Evolutionary conservation across 495 filamentous ascomycete genomes (phyloP).

Genomic region (Penicillium fimorum): DNA sequence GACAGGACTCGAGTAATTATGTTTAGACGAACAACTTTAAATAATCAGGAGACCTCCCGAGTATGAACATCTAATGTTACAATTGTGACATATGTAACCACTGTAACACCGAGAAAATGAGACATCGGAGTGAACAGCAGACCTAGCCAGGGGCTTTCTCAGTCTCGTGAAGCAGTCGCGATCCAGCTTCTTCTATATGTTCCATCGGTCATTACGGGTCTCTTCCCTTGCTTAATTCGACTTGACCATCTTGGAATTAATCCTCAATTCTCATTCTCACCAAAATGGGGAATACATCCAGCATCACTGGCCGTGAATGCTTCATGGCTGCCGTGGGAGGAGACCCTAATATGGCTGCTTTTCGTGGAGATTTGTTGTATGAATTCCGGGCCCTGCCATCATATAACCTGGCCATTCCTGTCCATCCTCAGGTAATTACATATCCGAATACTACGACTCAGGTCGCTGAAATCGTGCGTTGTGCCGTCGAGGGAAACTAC

Average conservation of each 20-base stretch:
- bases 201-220: background rate
- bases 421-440: constrained; percentile 60
- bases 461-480: constrained; percentile 57
- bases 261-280: background rate
- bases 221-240: background rate
- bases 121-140: background rate
- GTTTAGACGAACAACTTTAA: background rate
- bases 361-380: constrained; percentile 22
- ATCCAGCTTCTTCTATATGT: background rate
- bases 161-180: background rate
- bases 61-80: background rate
- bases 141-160: background rate
- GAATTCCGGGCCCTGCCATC: constrained; percentile 18
- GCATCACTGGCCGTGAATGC: constrained; percentile 14
- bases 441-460: constrained; percentile 56
- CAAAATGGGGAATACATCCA: constrained; percentile 16
- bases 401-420: constrained; percentile 64
- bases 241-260: background rate
- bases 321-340: constrained; percentile 25
- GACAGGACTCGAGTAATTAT: background rate
- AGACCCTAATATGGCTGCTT: constrained; percentile 20
- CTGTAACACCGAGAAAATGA: background rate
- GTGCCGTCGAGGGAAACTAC: constrained; percentile 50
- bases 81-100: background rate
- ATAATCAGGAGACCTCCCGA: background rate